These are phyloP conservation scores for Apiospora marii DNA, from an alignment of 2,329 filamentous ascomycete genomes.

Conservation along the genomic window DNA sequence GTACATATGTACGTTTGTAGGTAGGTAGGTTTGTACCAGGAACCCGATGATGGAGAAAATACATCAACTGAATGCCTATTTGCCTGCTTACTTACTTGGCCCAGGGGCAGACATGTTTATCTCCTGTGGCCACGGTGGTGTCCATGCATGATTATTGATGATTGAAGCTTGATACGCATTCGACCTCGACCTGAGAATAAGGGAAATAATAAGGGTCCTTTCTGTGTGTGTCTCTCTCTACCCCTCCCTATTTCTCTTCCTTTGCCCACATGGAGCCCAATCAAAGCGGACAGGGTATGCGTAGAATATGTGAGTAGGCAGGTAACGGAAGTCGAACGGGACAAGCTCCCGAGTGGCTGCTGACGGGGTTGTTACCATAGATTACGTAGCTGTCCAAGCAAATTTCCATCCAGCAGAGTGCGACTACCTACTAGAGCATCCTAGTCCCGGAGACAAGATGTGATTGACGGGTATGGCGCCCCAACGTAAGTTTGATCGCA, in stretches of 20 bases:
- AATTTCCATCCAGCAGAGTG: not conserved
- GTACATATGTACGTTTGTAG: not conserved
- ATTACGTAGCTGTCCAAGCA: conserved; percentile 17
- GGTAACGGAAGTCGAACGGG: not conserved
- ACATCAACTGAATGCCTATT: not conserved
- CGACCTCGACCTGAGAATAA: not conserved
- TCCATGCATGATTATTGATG: conserved; percentile 18
- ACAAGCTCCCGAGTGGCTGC: conserved; percentile 14
- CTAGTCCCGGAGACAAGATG: conserved; percentile 4
- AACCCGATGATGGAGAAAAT: conserved; percentile 13
- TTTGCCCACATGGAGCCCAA: not conserved
- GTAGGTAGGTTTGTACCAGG: not conserved
- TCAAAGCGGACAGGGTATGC: not conserved
- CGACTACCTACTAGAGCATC: not conserved
- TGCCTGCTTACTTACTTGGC: not conserved
- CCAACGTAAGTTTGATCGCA: conserved; percentile 20
- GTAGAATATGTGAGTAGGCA: not conserved
- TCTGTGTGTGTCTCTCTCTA: not conserved
- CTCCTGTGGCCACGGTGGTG: conserved; percentile 12
- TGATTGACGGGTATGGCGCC: conserved; percentile 1
- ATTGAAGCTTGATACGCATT: not conserved
- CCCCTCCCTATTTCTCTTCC: not conserved
- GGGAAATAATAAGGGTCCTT: conserved; percentile 4
- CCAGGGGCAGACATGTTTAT: conserved; percentile 2
- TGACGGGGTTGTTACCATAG: conserved; percentile 15